A percentile compares a stretch with the other conserved stretches of the same genome.
Evolutionary conservation across 2,329 filamentous ascomycete genomes (phyloP).

Genomic region (Pseudogymnoascus sp.): DNA sequence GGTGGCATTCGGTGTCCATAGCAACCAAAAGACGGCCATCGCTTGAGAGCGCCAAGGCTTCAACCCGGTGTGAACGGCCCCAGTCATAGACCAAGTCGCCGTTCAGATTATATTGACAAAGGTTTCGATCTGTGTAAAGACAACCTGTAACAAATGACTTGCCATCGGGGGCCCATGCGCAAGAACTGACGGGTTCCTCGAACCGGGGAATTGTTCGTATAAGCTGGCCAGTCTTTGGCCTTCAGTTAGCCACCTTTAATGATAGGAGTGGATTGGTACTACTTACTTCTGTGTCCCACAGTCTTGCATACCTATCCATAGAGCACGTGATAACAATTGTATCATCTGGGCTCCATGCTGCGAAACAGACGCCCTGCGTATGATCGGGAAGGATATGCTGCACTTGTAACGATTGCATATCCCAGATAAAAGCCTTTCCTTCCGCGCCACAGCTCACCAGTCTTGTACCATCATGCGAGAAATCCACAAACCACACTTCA

Average conservation of each 20-base stretch:
- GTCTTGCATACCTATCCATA: conserved; percentile 61
- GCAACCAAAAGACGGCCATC: conserved; percentile 76
- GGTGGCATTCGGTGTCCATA: conserved; percentile 60
- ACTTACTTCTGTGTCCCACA: conserved; percentile 68
- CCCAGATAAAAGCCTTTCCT: conserved; percentile 71
- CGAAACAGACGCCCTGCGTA: conserved; percentile 63
- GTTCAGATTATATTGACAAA: conserved; percentile 64
- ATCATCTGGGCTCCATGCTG: conserved; percentile 91
- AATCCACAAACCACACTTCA: conserved; percentile 88
- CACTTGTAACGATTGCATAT: conserved; percentile 62
- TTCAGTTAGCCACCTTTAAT: neutral
- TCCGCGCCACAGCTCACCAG: conserved; percentile 78
- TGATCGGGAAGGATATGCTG: conserved; percentile 59
- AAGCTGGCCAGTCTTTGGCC: conserved; percentile 51
- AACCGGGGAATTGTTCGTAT: conserved; percentile 62
- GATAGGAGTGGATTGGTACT: neutral
- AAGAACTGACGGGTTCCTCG: conserved; percentile 77
- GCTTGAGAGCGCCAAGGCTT: conserved; percentile 75
- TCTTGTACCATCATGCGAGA: conserved; percentile 78
- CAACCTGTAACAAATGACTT: conserved; percentile 72
- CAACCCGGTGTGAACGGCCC: conserved; percentile 65
- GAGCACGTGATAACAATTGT: conserved; percentile 78
- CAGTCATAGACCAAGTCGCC: conserved; percentile 59
- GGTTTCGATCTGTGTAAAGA: conserved; percentile 57
- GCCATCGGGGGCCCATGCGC: conserved; percentile 79